Conservation (phyloP, 495 filamentous ascomycete genomes). For the Xylaria curta region DNA sequence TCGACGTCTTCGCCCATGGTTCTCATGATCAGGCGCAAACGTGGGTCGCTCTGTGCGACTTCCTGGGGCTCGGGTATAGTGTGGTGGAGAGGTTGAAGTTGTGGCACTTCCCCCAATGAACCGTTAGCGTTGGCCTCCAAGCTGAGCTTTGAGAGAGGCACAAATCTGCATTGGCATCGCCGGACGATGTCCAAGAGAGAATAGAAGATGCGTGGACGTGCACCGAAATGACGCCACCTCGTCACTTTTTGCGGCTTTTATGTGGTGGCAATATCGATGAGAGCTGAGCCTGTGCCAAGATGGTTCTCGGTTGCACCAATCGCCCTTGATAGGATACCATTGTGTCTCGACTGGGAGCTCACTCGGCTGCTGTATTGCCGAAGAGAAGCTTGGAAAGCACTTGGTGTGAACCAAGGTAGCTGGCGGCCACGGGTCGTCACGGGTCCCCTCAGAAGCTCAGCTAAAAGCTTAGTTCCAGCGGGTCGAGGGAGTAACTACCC, state of each 20-base stretch:
- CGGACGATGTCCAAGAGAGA: neutral
- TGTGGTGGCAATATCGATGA: constrained; percentile 2
- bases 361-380: neutral
- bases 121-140: neutral
- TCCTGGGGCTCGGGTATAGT: constrained; percentile 41
- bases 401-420: neutral
- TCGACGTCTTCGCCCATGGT: constrained; percentile 34
- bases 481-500: neutral
- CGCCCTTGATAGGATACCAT: neutral
- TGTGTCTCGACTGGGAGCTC: neutral
- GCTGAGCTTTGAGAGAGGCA: neutral
- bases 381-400: neutral
- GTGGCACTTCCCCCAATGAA: constrained; percentile 40
- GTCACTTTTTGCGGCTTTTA: neutral
- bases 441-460: neutral
- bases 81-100: constrained; percentile 38
- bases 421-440: neutral
- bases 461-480: neutral
- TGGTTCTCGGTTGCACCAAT: too few relatives aligned
- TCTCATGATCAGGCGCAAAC: constrained; percentile 38
- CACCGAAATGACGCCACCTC: neutral
- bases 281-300: neutral
- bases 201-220: neutral
- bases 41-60: constrained; percentile 41
- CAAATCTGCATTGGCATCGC: neutral